Evolutionary conservation across 306 rosid genomes (phyloP), one percentile per base, ranked within the genome.

Genomic region (Trifolium pratense): DNA sequence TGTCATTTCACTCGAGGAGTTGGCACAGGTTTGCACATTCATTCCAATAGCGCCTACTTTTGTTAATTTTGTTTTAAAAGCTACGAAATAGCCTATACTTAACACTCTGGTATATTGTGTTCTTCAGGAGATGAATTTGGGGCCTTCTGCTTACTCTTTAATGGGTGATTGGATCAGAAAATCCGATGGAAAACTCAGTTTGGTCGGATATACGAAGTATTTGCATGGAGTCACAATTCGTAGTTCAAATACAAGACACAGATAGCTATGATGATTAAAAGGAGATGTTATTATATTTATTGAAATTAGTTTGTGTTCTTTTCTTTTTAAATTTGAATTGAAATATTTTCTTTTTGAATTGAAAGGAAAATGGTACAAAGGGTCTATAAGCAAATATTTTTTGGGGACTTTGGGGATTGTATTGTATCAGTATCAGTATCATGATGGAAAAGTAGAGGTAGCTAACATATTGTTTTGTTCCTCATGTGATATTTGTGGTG

Each of bases 191-290:
- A 94, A 94, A 83, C 97, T 94, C 71, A 87, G 95, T 84, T 81
- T 84, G 74, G 85, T 83, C 31, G 98, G 98, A 80, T 91, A 81
- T 51, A 87, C 97, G 59, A 94, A 87, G 86, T 91, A 86, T 81
- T 87, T 94, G 82, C 98, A 94, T 53, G 98, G 98, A 43, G 87
- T 94, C 70, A 94, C 95, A 18, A 26, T 89, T 69, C 96, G 96
- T 26, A 83, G 75, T 76, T 81, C 97, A 40, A 86, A 80, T 75
- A 77, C 93, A 61, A 87, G 97, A 89, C 89, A 74, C 45, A 82
- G 87, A 71, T 84, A 71, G 80, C 75, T 69, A 86, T 75, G 64
- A 74, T 75, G 66, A 81, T 40, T 6, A 53, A 45, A 78, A 75
- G 74, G 61, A 62, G 57, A 63, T 46, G 40, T 73, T 29, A 18